Conservation (phyloP, 257 asterid species). For the Cinchona pubescens region DNA sequence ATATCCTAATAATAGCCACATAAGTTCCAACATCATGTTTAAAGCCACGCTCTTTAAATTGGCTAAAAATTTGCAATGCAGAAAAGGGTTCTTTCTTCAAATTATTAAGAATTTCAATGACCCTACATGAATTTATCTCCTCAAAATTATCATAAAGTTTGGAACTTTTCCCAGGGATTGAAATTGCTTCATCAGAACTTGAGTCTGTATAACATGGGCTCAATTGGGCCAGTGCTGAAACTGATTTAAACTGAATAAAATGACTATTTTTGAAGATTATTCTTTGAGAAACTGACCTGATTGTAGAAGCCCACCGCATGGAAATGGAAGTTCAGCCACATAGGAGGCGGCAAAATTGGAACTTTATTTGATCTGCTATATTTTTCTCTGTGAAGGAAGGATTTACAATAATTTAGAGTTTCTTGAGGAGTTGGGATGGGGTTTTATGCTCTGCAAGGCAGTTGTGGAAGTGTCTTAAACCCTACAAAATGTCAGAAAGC, state of each 20-base stretch:
- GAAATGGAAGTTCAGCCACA: constrained; percentile 14
- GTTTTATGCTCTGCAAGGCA: not conserved
- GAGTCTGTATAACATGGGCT: constrained; percentile 48
- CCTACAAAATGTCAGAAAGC: not conserved
- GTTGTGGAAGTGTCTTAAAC: not conserved
- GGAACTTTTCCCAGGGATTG: constrained; percentile 3
- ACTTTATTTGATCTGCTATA: not conserved
- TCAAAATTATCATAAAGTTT: constrained; percentile 9
- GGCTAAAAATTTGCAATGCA: constrained; percentile 49
- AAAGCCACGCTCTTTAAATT: constrained; percentile 47
- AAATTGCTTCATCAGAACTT: constrained; percentile 41
- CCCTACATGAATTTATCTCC: constrained; percentile 39
- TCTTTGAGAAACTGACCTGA: constrained; percentile 45
- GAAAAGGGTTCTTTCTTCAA: constrained; percentile 43
- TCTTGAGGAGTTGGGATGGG: not conserved
- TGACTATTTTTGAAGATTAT: constrained; percentile 28
- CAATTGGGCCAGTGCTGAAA: constrained; percentile 61
- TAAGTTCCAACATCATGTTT: constrained; percentile 48
- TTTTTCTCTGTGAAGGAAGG: not conserved
- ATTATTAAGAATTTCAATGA: constrained; percentile 51
- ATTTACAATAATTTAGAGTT: not conserved
- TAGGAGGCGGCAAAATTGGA: not conserved
- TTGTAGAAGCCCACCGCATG: constrained; percentile 52
- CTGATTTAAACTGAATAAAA: constrained; percentile 38
- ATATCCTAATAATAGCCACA: constrained; percentile 58